Evolutionary conservation across 495 filamentous ascomycete genomes (phyloP).

Genomic region (Penicillium goetzii): DNA sequence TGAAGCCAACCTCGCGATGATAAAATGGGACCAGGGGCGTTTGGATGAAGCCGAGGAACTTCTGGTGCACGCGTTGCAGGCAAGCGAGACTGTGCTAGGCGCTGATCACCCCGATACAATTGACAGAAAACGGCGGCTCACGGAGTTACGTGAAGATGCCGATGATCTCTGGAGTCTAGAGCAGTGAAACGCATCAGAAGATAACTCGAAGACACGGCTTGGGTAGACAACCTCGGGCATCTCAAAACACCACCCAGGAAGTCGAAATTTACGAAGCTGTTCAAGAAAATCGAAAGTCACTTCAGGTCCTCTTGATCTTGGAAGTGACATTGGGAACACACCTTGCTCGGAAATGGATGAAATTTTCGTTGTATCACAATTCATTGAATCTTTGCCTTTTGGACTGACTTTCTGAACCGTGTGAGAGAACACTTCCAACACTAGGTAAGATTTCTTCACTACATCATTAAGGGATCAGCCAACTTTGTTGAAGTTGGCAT

Average conservation of each 20-base stretch:
- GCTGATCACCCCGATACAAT: background rate
- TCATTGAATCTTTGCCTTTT: too few relatives aligned
- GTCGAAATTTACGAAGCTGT: background rate
- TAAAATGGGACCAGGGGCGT: background rate
- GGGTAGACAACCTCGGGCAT: too few relatives aligned
- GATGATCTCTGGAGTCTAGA: too few relatives aligned
- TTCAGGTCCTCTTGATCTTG: background rate
- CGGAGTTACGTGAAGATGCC: background rate
- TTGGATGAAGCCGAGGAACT: background rate
- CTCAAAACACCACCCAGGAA: too few relatives aligned
- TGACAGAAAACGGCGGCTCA: background rate
- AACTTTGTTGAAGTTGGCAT: too few relatives aligned
- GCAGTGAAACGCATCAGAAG: too few relatives aligned
- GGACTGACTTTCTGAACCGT: background rate
- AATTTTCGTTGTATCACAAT: too few relatives aligned
- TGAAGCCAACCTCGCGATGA: conserved; percentile 12
- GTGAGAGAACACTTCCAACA: background rate
- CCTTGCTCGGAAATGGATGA: too few relatives aligned
- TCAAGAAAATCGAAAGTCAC: background rate
- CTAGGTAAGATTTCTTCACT: too few relatives aligned
- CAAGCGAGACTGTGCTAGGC: background rate
- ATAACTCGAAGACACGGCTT: background rate
- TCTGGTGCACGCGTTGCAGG: background rate
- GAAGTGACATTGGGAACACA: background rate
- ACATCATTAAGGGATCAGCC: too few relatives aligned